phyloP scores from a whole-genome alignment of 75 land plant species.

The Sequoia sempervirens region DNA sequence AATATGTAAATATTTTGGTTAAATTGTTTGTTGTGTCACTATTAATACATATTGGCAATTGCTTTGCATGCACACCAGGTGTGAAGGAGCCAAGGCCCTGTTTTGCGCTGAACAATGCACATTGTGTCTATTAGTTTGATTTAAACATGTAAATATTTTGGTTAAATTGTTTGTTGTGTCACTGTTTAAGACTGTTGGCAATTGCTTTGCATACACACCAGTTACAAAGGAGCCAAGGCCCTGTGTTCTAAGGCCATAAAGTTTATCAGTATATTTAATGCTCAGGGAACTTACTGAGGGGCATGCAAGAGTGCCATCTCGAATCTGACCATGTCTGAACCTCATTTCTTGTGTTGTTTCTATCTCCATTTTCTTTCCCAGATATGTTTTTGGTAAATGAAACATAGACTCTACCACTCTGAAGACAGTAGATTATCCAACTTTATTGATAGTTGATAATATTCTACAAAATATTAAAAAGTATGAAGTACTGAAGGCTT shows the following conservation, averaged over 20 bases:
- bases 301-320: neutral
- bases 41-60: neutral
- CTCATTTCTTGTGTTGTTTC: constrained; percentile 1
- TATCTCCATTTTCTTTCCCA: neutral
- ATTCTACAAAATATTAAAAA: too few relatives aligned
- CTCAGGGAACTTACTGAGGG: neutral
- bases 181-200: neutral
- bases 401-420: neutral
- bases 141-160: neutral
- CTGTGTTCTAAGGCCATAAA: neutral
- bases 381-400: neutral
- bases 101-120: neutral
- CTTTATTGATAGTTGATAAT: neutral
- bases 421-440: neutral
- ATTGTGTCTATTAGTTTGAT: neutral
- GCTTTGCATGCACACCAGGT: neutral
- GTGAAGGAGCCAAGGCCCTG: neutral
- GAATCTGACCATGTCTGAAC: neutral
- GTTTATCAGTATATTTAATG: neutral
- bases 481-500: too few relatives aligned
- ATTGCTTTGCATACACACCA: neutral
- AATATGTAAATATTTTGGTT: neutral
- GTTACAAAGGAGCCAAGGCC: neutral
- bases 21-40: neutral
- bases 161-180: neutral